Base-by-base conservation (phyloP, 371 early-diverging fungal species). In the Hamiltosporidium tvaerminnensis region DNA sequence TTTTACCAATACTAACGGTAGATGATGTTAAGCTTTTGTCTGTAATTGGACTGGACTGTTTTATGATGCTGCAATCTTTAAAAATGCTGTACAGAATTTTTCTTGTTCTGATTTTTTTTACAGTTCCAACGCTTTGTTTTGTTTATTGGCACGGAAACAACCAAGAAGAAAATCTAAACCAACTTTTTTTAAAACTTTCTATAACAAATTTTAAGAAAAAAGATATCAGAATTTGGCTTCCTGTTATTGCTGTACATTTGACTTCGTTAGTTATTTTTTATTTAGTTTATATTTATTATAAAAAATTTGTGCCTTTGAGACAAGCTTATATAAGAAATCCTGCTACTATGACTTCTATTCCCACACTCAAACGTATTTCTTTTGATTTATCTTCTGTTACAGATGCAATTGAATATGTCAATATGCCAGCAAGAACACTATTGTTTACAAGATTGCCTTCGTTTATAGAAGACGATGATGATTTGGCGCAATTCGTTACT, bases 1-100 rank as follows among this genome's bases (percentile, higher is more conserved):
- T 77, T 7, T 50, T 66, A 38, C 77, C 77, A 2, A 33, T 77
- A 14, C 39, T 77, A 14, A 65, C 66, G 1, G 55, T 74, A 0
- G 37, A 56, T 34, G 80, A 79, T 62, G 60, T 56, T 4, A 59
- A 53, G 32, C 52, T 79, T 1, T 64, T 79, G 0, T 50, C 67
- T n/a, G 54, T 79, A 12, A 59, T 75, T 47, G 80, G 80, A 0
- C 63, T 79, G 36, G 80, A 79, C 62, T 68, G 72, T 32, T 79
- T 77, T 64, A 71, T 79, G 74, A 70, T 79, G 48, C 57, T 75
- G n/a, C 74, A 76, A 52, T 74, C 74, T 2, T 35, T 77, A 9
- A 79, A 75, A 65, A 57, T 79, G 2, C 59, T 79, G 0, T 68
- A 65, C 36, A 71, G 69, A 48, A 74, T 76, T 37, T 70, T 71